These are phyloP conservation scores for Shiraia sp. DNA, from an alignment of 2,329 filamentous ascomycete species.

Conservation along the genomic window DNA sequence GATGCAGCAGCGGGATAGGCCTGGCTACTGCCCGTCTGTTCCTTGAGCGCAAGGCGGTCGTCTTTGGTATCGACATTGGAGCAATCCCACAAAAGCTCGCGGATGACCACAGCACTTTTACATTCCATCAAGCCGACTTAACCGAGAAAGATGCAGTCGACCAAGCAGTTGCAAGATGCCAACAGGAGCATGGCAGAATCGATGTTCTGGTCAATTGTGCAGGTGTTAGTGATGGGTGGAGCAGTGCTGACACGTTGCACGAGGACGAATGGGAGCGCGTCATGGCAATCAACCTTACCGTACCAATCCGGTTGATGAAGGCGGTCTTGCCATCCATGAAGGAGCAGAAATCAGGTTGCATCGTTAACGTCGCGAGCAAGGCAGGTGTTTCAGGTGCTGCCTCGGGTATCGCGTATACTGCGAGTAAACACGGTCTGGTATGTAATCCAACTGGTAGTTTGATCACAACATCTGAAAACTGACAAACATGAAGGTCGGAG, in stretches of 20 bases:
- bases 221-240: constrained; percentile 50
- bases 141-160: constrained; percentile 20
- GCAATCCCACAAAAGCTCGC: constrained; percentile 19
- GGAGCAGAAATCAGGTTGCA: constrained; percentile 44
- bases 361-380: constrained; percentile 47
- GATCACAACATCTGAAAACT: neutral
- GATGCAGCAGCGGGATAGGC: constrained; percentile 37
- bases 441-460: constrained; percentile 12
- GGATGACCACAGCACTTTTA: constrained; percentile 19
- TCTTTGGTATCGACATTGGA: constrained; percentile 35
- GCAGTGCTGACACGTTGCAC: constrained; percentile 44
- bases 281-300: constrained; percentile 49
- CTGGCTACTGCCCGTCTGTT: constrained; percentile 32
- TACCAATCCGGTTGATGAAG: constrained; percentile 51
- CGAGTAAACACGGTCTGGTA: constrained; percentile 50
- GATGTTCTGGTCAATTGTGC: constrained; percentile 54
- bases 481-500: constrained; percentile 41
- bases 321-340: constrained; percentile 50
- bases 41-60: constrained; percentile 26
- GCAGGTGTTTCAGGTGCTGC: constrained; percentile 43
- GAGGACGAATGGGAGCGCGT: constrained; percentile 49
- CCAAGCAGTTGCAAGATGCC: constrained; percentile 28
- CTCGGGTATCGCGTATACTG: constrained; percentile 52
- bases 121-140: constrained; percentile 31
- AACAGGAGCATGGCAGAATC: constrained; percentile 25